Base-by-base conservation (phyloP, 2,329 filamentous ascomycete species). In the Talaromyces sp. region DNA sequence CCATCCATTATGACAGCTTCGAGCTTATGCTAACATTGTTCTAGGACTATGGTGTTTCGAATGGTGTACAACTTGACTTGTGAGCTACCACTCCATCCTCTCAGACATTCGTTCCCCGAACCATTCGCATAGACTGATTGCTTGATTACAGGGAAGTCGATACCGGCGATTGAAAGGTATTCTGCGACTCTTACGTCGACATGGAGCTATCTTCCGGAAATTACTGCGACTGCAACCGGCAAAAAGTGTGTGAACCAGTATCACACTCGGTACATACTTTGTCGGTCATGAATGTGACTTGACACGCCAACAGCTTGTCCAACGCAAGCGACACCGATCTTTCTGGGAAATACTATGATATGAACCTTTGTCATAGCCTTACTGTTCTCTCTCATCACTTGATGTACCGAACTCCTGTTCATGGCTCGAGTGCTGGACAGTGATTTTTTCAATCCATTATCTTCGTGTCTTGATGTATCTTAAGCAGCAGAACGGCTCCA, bases 41-140 rank as follows among this genome's bases (percentile, higher is more conserved):
- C 71, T 91, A 91, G 73, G 94, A 98, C 80, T 98, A 97, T 78
- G 92, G 91, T n/a, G 89, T 98, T 65, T 92, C 90, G 72, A 95
- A 95, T 79, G 94, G 94, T 10, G 93, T 97, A 58, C 81, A 83
- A 69, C 73, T 83, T 73, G 81, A 83, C 72, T 72, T 83, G 75
- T 78, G 71, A 77, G 77, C 70, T 27, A 56, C 54, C 60, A 67
- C 63, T 65, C 47, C 52, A 56, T 49, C 27, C 15, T 35, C 43
- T 19, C 9, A 22, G 37, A 59, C n/a, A 35, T 19, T 62, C 17
- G n/a, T 43, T 15, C 39, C 35, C 49, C 27, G 5, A 52, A n/a
- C 58, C 31, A 50, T 39, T 56, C 25, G 59, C 57, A 31, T n/a
- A 68, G 69, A 61, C 74, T 77, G 67, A 78, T 66, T 64, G 25